A percentile compares a stretch with the other conserved stretches of the same genome.
Evolutionary conservation across 768 basidiomycete genomes (phyloP).

Genomic region (Zangia roseola): DNA sequence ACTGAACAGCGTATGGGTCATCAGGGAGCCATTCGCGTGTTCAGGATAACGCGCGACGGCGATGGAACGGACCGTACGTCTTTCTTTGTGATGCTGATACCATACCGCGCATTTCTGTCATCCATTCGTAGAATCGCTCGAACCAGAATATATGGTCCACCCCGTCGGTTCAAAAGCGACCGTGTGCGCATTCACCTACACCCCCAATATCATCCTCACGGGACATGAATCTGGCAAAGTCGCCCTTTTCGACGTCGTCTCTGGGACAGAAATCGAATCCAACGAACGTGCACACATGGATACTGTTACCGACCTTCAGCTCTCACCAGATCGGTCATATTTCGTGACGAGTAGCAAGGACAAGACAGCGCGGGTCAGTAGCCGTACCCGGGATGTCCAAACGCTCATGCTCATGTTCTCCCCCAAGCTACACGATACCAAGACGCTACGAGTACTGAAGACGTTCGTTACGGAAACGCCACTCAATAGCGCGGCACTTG

Average conservation of each 20-base stretch:
- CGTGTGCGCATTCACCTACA: constrained; percentile 86
- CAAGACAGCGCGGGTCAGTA: constrained; percentile 84
- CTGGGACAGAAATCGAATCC: constrained; percentile 76
- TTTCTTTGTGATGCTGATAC: neutral
- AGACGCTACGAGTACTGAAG: constrained; percentile 87
- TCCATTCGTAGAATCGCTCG: constrained; percentile 58
- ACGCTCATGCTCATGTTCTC: neutral
- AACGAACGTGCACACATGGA: constrained; percentile 90
- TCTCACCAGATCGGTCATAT: constrained; percentile 87
- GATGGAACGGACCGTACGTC: constrained; percentile 78
- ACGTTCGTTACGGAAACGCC: constrained; percentile 93
- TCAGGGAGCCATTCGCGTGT: constrained; percentile 89
- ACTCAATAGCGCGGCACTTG: constrained; percentile 88
- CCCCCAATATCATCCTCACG: constrained; percentile 78
- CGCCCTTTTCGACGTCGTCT: constrained; percentile 84
- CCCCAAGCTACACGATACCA: constrained; percentile 80
- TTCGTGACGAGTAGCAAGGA: constrained; percentile 97
- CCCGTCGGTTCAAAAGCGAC: constrained; percentile 96
- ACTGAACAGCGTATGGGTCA: constrained; percentile 97
- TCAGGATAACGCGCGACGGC: constrained; percentile 77
- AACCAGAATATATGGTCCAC: constrained; percentile 77
- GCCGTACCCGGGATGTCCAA: too few relatives aligned
- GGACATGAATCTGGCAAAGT: constrained; percentile 98
- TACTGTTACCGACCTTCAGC: constrained; percentile 87
- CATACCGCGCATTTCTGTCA: constrained; percentile 1